A percentile compares a stretch with the other conserved stretches of the same genome.
Evolutionary conservation across 169 alveolate species (phyloP).

Genomic region (Cryptosporidium viatorum): DNA sequence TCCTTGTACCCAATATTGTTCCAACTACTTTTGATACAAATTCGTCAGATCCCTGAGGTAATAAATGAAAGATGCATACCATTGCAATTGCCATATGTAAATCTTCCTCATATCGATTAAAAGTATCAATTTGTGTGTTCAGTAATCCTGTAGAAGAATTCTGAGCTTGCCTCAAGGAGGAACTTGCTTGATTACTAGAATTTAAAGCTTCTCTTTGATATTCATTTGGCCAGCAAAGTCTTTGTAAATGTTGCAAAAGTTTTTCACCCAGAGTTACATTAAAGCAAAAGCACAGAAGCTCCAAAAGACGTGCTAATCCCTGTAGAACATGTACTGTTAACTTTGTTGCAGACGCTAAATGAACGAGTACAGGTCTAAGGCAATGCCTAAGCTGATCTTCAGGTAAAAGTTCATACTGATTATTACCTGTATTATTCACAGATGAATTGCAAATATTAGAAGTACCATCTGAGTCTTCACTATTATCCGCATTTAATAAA

Average conservation of each 20-base stretch:
- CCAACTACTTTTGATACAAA: conserved; percentile 67
- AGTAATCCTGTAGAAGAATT: conserved; percentile 19
- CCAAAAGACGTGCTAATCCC: conserved; percentile 70
- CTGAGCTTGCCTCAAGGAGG: conserved; percentile 4
- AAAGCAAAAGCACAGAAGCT: conserved; percentile 55
- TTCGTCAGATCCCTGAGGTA: conserved; percentile 75
- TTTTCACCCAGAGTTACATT: conserved; percentile 74
- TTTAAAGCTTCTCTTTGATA: conserved; percentile 48
- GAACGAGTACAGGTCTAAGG: conserved; percentile 67
- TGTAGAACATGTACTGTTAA: conserved; percentile 61
- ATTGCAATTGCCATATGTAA: conserved; percentile 74
- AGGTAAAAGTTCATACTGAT: conserved; percentile 63
- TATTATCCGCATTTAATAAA: neutral
- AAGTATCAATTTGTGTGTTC: neutral
- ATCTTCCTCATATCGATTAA: conserved; percentile 60
- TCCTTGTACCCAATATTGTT: conserved; percentile 52
- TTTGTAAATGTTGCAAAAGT: conserved; percentile 63
- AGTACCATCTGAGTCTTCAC: neutral
- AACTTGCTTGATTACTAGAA: neutral
- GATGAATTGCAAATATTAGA: neutral
- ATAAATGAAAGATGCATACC: conserved; percentile 67
- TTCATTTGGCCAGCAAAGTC: conserved; percentile 71
- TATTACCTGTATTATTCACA: neutral
- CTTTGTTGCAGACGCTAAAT: conserved; percentile 71
- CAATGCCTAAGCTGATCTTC: conserved; percentile 74